Percentiles rank a stretch among this genome's conserved stretches.
These are phyloP conservation scores for Rosa multiflora DNA, from an alignment of 306 rosid genomes.

Conservation along the genomic window DNA sequence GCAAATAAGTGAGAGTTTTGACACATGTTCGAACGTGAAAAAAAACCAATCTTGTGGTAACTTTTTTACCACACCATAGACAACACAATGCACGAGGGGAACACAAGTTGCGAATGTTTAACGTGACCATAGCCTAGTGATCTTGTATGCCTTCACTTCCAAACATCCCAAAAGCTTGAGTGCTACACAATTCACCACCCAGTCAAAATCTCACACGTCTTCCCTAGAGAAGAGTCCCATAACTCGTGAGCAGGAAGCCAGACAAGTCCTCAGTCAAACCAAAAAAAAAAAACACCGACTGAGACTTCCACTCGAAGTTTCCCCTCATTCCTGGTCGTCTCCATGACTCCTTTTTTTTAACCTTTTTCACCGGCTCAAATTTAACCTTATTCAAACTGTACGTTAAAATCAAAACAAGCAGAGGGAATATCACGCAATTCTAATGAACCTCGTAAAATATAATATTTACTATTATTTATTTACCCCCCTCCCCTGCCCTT, in stretches of 20 bases:
- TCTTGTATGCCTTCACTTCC: background rate
- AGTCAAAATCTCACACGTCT: background rate
- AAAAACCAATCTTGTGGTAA: background rate
- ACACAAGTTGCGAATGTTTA: background rate
- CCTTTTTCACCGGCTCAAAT: background rate
- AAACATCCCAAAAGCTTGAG: constrained; percentile 4
- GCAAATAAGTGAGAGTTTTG: too few relatives aligned
- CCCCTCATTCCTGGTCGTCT: background rate
- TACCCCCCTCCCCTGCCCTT: background rate
- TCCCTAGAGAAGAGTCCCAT: background rate
- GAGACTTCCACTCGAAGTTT: background rate
- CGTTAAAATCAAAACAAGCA: background rate
- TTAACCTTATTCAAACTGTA: background rate
- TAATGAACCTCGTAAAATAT: constrained; percentile 16
- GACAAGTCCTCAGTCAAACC: constrained; percentile 3
- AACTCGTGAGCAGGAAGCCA: background rate
- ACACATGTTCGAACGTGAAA: too few relatives aligned
- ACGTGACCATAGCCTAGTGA: background rate
- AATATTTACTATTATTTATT: background rate
- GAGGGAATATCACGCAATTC: constrained; percentile 44
- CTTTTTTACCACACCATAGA: background rate
- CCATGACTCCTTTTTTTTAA: background rate
- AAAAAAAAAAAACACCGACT: background rate
- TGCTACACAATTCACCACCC: background rate
- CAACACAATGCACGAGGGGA: background rate